phyloP scores from a whole-genome alignment of 2,329 filamentous ascomycete species.

The Aspergillus brunneoviolaceus region DNA sequence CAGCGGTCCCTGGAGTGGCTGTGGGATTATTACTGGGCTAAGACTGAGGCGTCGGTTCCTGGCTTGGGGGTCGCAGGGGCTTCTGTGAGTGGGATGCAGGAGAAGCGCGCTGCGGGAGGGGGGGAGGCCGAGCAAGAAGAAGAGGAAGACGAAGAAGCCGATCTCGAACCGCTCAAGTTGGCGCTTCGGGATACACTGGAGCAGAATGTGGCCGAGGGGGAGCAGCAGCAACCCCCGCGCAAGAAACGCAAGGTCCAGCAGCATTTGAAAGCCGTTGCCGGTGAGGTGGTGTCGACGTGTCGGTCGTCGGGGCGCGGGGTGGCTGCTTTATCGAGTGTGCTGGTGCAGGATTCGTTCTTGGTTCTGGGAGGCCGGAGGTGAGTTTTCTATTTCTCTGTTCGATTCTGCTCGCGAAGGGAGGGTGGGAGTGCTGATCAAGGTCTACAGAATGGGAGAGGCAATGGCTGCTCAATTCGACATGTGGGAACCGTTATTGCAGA shows the following conservation, averaged over 20 bases:
- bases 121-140: conserved; percentile 9
- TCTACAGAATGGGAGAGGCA: conserved; percentile 26
- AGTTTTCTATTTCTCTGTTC: conserved; percentile 14
- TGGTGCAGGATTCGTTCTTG: conserved; percentile 30
- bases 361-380: conserved; percentile 29
- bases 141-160: conserved; percentile 10
- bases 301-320: conserved; percentile 19
- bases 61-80: conserved; percentile 3
- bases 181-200: conserved; percentile 22
- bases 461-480: conserved; percentile 31
- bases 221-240: conserved; percentile 18
- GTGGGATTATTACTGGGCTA: conserved; percentile 82
- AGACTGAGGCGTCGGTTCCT: conserved; percentile 40
- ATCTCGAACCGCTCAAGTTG: conserved; percentile 17
- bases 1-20: conserved; percentile 76
- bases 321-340: conserved; percentile 22
- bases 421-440: neutral
- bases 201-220: conserved; percentile 12
- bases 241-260: conserved; percentile 34
- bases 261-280: conserved; percentile 21
- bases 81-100: neutral
- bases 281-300: conserved; percentile 31
- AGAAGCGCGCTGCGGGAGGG: neutral
- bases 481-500: conserved; percentile 39
- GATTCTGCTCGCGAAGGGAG: neutral